Conservation (phyloP, 352 stramenopile genomes). For the Plasmopara halstedii region DNA sequence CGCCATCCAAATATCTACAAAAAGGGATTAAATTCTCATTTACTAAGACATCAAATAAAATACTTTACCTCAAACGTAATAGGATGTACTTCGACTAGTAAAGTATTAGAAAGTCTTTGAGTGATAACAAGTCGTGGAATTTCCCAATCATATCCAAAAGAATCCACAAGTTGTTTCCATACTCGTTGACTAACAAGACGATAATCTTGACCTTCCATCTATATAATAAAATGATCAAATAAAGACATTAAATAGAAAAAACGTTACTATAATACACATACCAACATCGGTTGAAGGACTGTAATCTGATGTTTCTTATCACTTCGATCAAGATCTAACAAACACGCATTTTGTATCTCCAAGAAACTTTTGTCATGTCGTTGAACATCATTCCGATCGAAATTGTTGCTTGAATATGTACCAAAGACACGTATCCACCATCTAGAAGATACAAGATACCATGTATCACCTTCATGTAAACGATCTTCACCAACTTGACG, state of each 20-base stretch:
- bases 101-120: slow-evolving; percentile 25
- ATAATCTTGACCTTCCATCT: slow-evolving; percentile 62
- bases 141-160: slow-evolving; percentile 64
- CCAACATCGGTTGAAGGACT: slow-evolving; percentile 53
- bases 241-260: too few species aligned
- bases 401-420: slow-evolving; percentile 2
- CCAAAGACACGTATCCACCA: slow-evolving; percentile 52
- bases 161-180: slow-evolving; percentile 56
- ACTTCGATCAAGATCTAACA: slow-evolving; percentile 47
- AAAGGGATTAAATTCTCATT: too few species aligned
- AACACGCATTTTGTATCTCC: slow-evolving; percentile 30
- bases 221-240: too few species aligned
- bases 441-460: slow-evolving; percentile 43
- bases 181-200: slow-evolving; percentile 59
- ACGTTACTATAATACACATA: too few species aligned
- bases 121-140: slow-evolving; percentile 55
- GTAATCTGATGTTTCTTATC: slow-evolving; percentile 31
- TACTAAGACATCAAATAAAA: too few species aligned
- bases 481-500: slow-evolving; percentile 24
- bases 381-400: slow-evolving; percentile 27
- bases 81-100: slow-evolving; percentile 66
- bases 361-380: slow-evolving; percentile 6
- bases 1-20: slow-evolving; percentile 23
- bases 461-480: slow-evolving; percentile 43
- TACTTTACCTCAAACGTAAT: slow-evolving; percentile 53